Evolutionary conservation across 805 yeast genomes (phyloP).

Genomic region (Wickerhamiella domercqiae): DNA sequence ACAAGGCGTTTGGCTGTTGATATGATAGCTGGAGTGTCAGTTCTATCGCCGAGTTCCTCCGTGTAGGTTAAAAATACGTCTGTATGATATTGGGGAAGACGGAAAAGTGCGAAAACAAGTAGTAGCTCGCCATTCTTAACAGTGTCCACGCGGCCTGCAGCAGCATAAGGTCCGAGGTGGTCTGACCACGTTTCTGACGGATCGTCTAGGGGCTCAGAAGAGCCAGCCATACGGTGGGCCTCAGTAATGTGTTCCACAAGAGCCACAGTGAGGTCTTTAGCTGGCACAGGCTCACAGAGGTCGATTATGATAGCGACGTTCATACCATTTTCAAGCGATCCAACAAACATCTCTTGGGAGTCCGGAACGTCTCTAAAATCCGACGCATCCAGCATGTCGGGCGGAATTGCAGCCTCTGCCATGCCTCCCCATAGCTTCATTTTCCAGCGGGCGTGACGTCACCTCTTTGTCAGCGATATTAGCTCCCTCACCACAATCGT

Average conservation of each 20-base stretch:
- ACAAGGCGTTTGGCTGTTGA: conserved; percentile 8
- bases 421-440: conserved; percentile 69
- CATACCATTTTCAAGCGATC: conserved; percentile 21
- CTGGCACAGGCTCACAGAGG: conserved; percentile 26
- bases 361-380: conserved; percentile 74
- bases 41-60: conserved; percentile 1
- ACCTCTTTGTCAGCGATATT: no score
- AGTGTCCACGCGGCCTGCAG: conserved; percentile 12
- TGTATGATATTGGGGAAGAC: conserved; percentile 12
- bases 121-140: conserved; percentile 5
- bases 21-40: not conserved
- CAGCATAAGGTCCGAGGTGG: conserved; percentile 7
- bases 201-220: conserved; percentile 3
- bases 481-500: no score
- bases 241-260: conserved; percentile 16
- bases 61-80: conserved; percentile 16
- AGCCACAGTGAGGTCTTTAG: conserved; percentile 10
- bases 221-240: conserved; percentile 14
- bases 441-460: no score
- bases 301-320: conserved; percentile 28
- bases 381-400: conserved; percentile 59
- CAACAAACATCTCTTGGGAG: conserved; percentile 79
- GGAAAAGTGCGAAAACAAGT: conserved; percentile 13
- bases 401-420: conserved; percentile 42
- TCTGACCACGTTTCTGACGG: conserved; percentile 5